Evolutionary conservation across 768 basidiomycete species (phyloP).

Genomic region (Phanerochaete carnosa): DNA sequence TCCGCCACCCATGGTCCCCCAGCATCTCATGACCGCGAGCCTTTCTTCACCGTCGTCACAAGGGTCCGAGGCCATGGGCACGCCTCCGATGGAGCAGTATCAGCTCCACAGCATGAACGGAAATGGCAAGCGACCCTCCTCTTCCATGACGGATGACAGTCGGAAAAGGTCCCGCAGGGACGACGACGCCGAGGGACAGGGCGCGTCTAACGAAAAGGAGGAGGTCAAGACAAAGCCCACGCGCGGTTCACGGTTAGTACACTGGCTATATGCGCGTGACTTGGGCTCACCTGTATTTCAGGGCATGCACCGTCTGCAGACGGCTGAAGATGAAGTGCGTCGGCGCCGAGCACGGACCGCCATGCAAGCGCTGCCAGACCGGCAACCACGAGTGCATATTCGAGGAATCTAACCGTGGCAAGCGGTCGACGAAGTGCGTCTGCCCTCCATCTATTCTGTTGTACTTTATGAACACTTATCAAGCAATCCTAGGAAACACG

Average conservation of each 20-base stretch:
- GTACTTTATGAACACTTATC: conserved; percentile 24
- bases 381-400: conserved; percentile 92
- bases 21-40: conserved; percentile 53
- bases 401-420: conserved; percentile 95
- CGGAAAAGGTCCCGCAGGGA: conserved; percentile 65
- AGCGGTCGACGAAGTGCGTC: conserved; percentile 76
- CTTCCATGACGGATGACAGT: conserved; percentile 41
- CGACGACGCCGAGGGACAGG: conserved; percentile 46
- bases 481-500: conserved; percentile 66
- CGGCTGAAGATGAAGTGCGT: conserved; percentile 94
- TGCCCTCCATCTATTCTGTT: conserved; percentile 7
- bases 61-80: conserved; percentile 72
- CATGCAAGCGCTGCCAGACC: conserved; percentile 81
- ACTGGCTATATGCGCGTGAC: conserved; percentile 2
- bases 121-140: conserved; percentile 68
- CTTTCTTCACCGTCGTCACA: conserved; percentile 81
- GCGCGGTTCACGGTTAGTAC: conserved; percentile 72
- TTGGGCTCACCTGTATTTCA: conserved; percentile 28
- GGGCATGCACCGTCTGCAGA: conserved; percentile 90
- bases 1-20: conserved; percentile 45
- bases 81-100: conserved; percentile 64
- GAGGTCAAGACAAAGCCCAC: conserved; percentile 82
- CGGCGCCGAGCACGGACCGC: conserved; percentile 85
- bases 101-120: conserved; percentile 41
- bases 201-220: conserved; percentile 50